These are phyloP conservation scores for Amanita muscaria DNA, from an alignment of 768 basidiomycete species.

Conservation along the genomic window DNA sequence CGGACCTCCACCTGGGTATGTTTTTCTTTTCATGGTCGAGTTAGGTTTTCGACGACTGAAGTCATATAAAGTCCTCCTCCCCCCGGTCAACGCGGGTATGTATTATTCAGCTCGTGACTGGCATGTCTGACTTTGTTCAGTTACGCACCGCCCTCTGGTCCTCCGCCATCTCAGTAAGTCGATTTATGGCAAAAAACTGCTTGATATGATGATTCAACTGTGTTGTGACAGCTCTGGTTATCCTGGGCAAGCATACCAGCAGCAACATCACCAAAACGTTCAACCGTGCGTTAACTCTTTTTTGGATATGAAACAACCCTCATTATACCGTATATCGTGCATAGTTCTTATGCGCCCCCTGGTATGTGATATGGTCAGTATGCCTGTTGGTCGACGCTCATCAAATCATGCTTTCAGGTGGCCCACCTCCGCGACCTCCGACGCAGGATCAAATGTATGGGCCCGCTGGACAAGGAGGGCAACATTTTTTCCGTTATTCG, in stretches of 20 bases:
- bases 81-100: too few relatives aligned
- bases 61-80: too few relatives aligned
- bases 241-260: constrained; percentile 37
- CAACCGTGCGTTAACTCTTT: too few relatives aligned
- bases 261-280: constrained; percentile 20
- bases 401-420: constrained; percentile 12
- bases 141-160: constrained; percentile 17
- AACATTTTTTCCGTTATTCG: constrained; percentile 75
- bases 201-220: too few relatives aligned
- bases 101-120: too few relatives aligned
- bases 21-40: too few relatives aligned
- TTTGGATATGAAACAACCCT: too few relatives aligned
- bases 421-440: constrained; percentile 47
- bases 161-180: constrained; percentile 19
- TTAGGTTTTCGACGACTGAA: constrained; percentile 17
- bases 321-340: background rate
- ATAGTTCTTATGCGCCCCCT: constrained; percentile 13
- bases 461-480: constrained; percentile 40
- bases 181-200: constrained; percentile 10
- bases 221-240: too few relatives aligned
- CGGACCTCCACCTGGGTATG: constrained; percentile 14
- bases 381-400: background rate
- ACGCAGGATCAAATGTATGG: constrained; percentile 53
- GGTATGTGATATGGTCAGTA: background rate
- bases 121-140: constrained; percentile 7